Evolutionary conservation across 2,329 filamentous ascomycete genomes (phyloP).

Genomic region (Rutstroemia sp.): DNA sequence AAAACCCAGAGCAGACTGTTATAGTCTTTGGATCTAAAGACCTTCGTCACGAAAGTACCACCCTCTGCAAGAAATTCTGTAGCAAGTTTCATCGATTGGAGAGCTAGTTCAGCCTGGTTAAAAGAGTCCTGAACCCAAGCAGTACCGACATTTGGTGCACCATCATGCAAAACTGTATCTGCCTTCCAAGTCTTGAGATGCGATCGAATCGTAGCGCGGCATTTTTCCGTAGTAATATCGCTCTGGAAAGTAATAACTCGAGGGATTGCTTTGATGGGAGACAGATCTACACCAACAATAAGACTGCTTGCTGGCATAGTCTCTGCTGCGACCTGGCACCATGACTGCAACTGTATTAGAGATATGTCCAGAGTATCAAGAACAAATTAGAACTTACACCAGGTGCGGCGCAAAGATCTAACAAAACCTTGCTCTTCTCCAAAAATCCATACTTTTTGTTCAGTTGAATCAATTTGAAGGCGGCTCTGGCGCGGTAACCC

Average conservation of each 20-base stretch:
- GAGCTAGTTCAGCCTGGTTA: slow-evolving; percentile 86
- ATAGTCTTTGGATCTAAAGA: slow-evolving; percentile 96
- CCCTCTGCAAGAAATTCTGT: slow-evolving; percentile 87
- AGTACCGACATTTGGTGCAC: slow-evolving; percentile 94
- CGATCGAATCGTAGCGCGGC: slow-evolving; percentile 77
- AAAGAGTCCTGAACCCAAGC: slow-evolving; percentile 98
- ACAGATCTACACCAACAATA: slow-evolving; percentile 89
- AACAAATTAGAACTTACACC: slow-evolving; percentile 54
- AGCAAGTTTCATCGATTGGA: slow-evolving; percentile 87
- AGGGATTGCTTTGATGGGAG: slow-evolving; percentile 93
- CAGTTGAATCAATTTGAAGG: slow-evolving; percentile 95
- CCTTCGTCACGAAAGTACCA: slow-evolving; percentile 93
- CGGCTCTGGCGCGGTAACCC: slow-evolving; percentile 88
- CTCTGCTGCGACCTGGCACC: slow-evolving; percentile 94
- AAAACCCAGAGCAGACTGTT: slow-evolving; percentile 95
- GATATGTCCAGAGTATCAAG: neutral
- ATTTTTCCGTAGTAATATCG: slow-evolving; percentile 97
- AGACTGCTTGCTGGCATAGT: slow-evolving; percentile 86
- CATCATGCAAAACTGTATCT: slow-evolving; percentile 92
- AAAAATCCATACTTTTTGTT: slow-evolving; percentile 99
- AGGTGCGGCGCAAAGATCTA: slow-evolving; percentile 96
- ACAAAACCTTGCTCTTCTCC: slow-evolving; percentile 89
- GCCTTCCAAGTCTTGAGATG: slow-evolving; percentile 96
- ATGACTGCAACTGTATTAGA: slow-evolving; percentile 52
- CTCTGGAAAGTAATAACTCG: slow-evolving; percentile 92